Evolutionary conservation across 768 basidiomycete genomes (phyloP).

Genomic region (Kwoniella botswanensis): DNA sequence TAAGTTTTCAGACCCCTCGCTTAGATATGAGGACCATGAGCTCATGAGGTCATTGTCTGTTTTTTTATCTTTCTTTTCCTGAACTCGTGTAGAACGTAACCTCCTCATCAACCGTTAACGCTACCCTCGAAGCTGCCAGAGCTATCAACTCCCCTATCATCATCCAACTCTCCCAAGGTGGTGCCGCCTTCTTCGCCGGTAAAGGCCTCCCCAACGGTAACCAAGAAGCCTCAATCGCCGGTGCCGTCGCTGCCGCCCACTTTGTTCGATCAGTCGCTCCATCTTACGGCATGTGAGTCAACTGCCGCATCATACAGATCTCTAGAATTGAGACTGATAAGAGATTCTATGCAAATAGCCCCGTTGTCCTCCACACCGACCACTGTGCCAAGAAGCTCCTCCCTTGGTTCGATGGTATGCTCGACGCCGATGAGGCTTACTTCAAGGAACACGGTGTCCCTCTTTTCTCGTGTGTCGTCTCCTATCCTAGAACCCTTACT

Average conservation of each 20-base stretch:
- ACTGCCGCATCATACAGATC: neutral
- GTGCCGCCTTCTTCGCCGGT: slow-evolving; percentile 92
- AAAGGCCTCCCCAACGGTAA: slow-evolving; percentile 94
- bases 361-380: slow-evolving; percentile 96
- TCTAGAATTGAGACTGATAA: neutral
- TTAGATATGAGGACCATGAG: slow-evolving; percentile 1
- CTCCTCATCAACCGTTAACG: slow-evolving; percentile 92
- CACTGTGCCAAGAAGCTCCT: slow-evolving; percentile 98
- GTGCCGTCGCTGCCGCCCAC: slow-evolving; percentile 88
- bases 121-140: slow-evolving; percentile 92
- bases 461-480: slow-evolving; percentile 56
- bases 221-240: slow-evolving; percentile 92
- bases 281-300: slow-evolving; percentile 85
- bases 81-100: slow-evolving; percentile 70
- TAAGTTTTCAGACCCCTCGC: slow-evolving; percentile 52
- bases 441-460: slow-evolving; percentile 81
- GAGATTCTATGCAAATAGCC: slow-evolving; percentile 62
- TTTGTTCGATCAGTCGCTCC: slow-evolving; percentile 87
- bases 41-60: neutral
- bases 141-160: slow-evolving; percentile 98
- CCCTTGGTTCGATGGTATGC: slow-evolving; percentile 99
- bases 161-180: slow-evolving; percentile 96
- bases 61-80: neutral
- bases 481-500: neutral
- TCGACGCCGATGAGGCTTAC: slow-evolving; percentile 91